Conservation (phyloP, 2,329 filamentous ascomycete genomes). For the Didymella arachidicola region DNA sequence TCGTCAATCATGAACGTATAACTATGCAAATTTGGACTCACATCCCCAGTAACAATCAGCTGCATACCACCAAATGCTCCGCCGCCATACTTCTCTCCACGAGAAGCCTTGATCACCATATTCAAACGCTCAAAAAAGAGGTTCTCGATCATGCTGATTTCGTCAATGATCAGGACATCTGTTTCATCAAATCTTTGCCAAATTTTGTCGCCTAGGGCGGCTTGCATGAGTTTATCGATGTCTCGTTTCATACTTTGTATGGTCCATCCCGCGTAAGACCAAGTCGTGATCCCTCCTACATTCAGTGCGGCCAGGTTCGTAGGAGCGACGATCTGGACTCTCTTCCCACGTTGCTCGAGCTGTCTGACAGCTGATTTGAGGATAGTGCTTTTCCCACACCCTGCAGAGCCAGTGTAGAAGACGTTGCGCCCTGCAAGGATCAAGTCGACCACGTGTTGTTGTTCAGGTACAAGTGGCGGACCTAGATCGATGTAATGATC, state of each 20-base stretch:
- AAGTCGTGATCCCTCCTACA: slow-evolving; percentile 65
- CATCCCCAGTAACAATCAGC: slow-evolving; percentile 64
- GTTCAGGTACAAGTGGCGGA: slow-evolving; percentile 57
- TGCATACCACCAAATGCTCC: slow-evolving; percentile 60
- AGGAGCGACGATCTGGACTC: slow-evolving; percentile 64
- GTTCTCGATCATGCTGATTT: slow-evolving; percentile 71
- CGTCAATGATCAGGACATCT: slow-evolving; percentile 69
- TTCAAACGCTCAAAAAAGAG: slow-evolving; percentile 61
- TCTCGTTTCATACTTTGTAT: slow-evolving; percentile 56
- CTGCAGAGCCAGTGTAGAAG: slow-evolving; percentile 71
- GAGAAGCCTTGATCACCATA: slow-evolving; percentile 55
- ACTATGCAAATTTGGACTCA: slow-evolving; percentile 4
- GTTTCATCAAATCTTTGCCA: slow-evolving; percentile 51
- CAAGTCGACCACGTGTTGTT: slow-evolving; percentile 59
- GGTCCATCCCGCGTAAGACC: slow-evolving; percentile 65
- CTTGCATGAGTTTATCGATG: slow-evolving; percentile 46
- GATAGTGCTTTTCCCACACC: slow-evolving; percentile 66
- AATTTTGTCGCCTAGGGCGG: slow-evolving; percentile 43
- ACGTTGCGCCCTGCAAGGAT: slow-evolving; percentile 64
- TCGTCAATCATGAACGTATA: not conserved
- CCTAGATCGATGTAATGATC: not conserved
- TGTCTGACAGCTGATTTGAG: slow-evolving; percentile 58
- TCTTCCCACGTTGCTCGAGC: slow-evolving; percentile 46
- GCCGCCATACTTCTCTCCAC: slow-evolving; percentile 23
- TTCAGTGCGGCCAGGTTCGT: slow-evolving; percentile 67